These are phyloP conservation scores for Trichoderma pleuroti DNA, from an alignment of 2,329 filamentous ascomycete genomes.

Conservation along the genomic window DNA sequence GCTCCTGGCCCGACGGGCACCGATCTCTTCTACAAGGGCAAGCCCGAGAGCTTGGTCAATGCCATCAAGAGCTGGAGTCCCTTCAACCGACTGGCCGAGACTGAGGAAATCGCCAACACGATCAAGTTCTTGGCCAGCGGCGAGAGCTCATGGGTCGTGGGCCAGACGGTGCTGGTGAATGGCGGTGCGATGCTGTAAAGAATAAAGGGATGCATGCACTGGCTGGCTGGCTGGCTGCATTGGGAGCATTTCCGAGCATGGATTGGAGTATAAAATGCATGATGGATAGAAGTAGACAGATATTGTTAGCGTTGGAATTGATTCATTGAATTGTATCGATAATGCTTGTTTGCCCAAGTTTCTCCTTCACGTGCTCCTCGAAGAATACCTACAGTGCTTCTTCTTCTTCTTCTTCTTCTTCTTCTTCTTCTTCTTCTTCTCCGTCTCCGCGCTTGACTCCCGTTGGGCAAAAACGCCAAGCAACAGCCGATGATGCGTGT, in stretches of 20 bases:
- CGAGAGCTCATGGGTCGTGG: constrained; percentile 23
- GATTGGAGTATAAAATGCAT: neutral
- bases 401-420: no score
- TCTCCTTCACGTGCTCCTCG: neutral
- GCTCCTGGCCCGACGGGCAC: constrained; percentile 48
- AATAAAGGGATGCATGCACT: no score
- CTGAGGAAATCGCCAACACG: constrained; percentile 23
- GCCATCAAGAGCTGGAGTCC: constrained; percentile 31
- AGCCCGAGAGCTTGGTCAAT: constrained; percentile 45
- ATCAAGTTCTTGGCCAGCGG: constrained; percentile 22
- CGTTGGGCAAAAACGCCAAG: neutral
- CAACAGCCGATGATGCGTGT: neutral
- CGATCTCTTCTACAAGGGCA: constrained; percentile 52
- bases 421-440: no score
- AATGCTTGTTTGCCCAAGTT: neutral
- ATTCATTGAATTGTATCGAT: neutral
- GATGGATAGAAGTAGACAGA: neutral
- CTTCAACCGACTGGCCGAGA: constrained; percentile 23
- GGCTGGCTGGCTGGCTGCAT: neutral
- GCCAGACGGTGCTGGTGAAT: constrained; percentile 25
- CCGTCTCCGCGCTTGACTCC: neutral
- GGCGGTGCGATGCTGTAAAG: constrained; percentile 19
- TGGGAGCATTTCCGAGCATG: neutral
- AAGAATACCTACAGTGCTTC: neutral
- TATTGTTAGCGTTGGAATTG: neutral